These are phyloP conservation scores for Brassica incana DNA, from an alignment of 345 rosid species.

Conservation along the genomic window DNA sequence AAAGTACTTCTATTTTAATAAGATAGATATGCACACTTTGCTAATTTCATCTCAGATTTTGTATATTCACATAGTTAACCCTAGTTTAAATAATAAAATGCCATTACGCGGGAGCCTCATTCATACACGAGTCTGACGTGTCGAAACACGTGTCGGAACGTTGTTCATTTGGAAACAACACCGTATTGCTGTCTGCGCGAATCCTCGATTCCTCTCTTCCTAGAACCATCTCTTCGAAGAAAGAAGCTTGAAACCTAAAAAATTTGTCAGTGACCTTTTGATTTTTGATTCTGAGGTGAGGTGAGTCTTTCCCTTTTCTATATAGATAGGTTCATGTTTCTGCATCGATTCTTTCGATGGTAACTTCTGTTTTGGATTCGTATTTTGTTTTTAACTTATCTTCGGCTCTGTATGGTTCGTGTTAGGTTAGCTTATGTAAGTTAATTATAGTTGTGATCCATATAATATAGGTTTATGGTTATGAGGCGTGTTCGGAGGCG, in stretches of 20 bases:
- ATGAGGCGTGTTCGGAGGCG: slow-evolving; percentile 5
- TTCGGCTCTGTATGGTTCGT: neutral
- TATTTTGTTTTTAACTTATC: neutral
- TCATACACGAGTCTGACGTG: slow-evolving; percentile 37
- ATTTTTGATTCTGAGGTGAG: slow-evolving; percentile 2
- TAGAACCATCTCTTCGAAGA: slow-evolving; percentile 8
- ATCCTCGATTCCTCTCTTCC: slow-evolving; percentile 2
- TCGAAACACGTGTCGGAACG: slow-evolving; percentile 39
- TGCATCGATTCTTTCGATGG: neutral
- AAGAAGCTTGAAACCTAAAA: slow-evolving; percentile 21
- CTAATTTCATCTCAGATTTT: too few species aligned
- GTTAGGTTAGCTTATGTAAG: neutral
- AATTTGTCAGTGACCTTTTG: neutral
- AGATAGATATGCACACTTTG: too few species aligned
- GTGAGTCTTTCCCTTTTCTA: neutral
- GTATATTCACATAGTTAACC: too few species aligned
- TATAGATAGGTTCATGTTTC: neutral
- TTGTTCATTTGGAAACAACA: neutral
- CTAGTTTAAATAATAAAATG: too few species aligned
- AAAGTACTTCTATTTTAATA: too few species aligned
- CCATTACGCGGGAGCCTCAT: too few species aligned
- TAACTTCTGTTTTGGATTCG: neutral
- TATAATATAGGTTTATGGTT: neutral
- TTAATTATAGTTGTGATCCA: neutral
- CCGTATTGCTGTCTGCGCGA: slow-evolving; percentile 22